Percentiles rank a stretch among this genome's conserved stretches.
Evolutionary conservation across 495 filamentous ascomycete species (phyloP).

Genomic region (Cercophora newfieldiana): DNA sequence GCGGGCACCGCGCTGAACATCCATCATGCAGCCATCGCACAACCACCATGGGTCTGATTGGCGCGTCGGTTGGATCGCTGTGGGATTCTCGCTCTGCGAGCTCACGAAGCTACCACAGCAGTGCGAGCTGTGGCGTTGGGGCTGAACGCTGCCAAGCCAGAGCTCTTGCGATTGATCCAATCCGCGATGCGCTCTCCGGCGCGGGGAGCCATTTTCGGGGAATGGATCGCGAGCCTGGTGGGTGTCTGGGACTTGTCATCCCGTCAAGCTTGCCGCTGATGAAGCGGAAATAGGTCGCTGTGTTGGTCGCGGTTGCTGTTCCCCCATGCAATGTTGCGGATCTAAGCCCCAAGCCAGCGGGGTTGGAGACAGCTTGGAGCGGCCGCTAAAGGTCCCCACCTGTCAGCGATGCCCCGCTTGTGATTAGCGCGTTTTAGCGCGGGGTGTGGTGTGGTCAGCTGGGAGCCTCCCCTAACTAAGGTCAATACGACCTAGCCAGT

Average conservation of each 20-base stretch:
- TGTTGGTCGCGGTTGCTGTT: not conserved
- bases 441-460: not conserved
- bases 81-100: not conserved
- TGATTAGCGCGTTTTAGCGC: not conserved
- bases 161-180: not conserved
- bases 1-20: not conserved
- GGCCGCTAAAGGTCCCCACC: not conserved
- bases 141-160: not conserved
- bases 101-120: not conserved
- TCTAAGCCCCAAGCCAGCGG: not conserved
- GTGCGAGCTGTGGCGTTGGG: not conserved
- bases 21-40: not conserved
- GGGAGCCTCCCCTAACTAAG: too few species aligned
- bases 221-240: not conserved
- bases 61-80: not conserved
- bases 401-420: not conserved
- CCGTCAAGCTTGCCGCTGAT: not conserved
- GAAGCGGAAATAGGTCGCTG: not conserved
- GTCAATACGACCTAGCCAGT: not conserved
- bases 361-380: not conserved
- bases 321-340: not conserved
- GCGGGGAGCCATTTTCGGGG: not conserved
- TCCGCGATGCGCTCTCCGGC: not conserved
- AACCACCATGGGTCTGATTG: slow-evolving; percentile 5
- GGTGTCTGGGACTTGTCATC: not conserved